Conservation (phyloP, 164 flowering plant species). For the Amborella trichopoda region DNA sequence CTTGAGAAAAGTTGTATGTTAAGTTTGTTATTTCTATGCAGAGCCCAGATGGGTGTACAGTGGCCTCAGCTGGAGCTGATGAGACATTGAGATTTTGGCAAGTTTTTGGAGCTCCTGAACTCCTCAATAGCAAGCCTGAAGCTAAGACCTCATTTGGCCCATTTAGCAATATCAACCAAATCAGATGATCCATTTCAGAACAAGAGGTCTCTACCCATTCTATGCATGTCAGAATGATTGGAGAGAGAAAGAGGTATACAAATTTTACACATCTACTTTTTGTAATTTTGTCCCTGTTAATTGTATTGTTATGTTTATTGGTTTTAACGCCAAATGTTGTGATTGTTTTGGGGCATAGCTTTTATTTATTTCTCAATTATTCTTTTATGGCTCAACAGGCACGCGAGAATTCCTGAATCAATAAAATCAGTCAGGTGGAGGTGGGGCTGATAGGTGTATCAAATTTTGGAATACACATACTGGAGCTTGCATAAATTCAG, state of each 20-base stretch:
- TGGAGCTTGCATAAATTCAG: slow-evolving; percentile 50
- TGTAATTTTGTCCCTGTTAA: too few relatives aligned
- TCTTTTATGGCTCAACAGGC: too few relatives aligned
- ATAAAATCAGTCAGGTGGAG: slow-evolving; percentile 67
- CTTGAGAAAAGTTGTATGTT: not conserved
- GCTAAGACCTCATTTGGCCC: too few relatives aligned
- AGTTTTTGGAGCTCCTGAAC: slow-evolving; percentile 32
- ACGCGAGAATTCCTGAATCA: too few relatives aligned
- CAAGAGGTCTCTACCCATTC: not conserved
- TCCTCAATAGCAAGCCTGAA: too few relatives aligned
- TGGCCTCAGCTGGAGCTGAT: slow-evolving; percentile 21
- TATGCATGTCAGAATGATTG: not conserved
- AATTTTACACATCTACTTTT: too few relatives aligned
- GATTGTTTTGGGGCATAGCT: too few relatives aligned
- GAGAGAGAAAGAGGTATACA: not conserved
- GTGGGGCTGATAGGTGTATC: slow-evolving; percentile 46
- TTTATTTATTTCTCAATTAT: too few relatives aligned
- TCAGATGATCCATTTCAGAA: not conserved
- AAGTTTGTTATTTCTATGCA: not conserved
- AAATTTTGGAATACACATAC: slow-evolving; percentile 66
- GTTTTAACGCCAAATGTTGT: too few relatives aligned
- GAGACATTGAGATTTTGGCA: slow-evolving; percentile 46
- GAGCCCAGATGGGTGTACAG: slow-evolving; percentile 32
- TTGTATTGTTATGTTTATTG: too few relatives aligned
- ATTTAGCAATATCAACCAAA: not conserved